Percentiles rank a stretch among this genome's conserved stretches.
phyloP scores from a whole-genome alignment of 306 rosid genomes.

The Carpinus viminea region DNA sequence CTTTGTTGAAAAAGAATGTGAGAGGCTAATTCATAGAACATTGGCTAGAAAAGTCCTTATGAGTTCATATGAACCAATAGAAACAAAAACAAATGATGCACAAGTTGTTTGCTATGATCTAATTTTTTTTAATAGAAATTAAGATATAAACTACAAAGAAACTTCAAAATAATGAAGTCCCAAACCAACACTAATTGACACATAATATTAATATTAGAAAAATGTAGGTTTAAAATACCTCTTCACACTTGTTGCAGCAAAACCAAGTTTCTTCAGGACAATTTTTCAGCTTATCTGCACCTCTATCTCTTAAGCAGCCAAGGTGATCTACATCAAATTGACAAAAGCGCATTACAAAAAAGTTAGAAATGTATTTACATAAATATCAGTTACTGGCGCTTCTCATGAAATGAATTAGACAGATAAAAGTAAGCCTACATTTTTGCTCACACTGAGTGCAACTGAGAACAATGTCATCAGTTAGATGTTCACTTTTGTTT shows the following conservation, averaged over 20 bases:
- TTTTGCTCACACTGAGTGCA: conserved; percentile 79
- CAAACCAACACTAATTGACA: not conserved
- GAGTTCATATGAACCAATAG: not conserved
- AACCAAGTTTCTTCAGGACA: conserved; percentile 45
- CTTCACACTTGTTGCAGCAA: conserved; percentile 61
- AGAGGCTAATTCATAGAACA: not conserved
- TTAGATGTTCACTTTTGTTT: conserved; percentile 34
- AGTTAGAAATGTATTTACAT: conserved; percentile 8
- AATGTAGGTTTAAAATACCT: conserved; percentile 46
- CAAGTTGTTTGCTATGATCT: not conserved
- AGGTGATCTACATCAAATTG: conserved; percentile 64
- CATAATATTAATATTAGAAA: not conserved
- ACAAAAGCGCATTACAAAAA: conserved; percentile 21
- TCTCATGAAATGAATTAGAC: not conserved
- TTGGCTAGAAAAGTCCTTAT: not conserved
- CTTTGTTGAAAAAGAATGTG: not conserved
- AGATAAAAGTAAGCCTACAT: conserved; percentile 45
- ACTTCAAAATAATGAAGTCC: not conserved
- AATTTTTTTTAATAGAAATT: not conserved
- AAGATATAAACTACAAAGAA: not conserved
- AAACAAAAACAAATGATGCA: not conserved
- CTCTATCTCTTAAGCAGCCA: conserved; percentile 48
- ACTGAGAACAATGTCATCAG: conserved; percentile 34
- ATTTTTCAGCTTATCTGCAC: conserved; percentile 26
- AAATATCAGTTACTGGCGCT: not conserved